Conservation (phyloP, 441 rosid species). For the Rhodomyrtus psidioides region DNA sequence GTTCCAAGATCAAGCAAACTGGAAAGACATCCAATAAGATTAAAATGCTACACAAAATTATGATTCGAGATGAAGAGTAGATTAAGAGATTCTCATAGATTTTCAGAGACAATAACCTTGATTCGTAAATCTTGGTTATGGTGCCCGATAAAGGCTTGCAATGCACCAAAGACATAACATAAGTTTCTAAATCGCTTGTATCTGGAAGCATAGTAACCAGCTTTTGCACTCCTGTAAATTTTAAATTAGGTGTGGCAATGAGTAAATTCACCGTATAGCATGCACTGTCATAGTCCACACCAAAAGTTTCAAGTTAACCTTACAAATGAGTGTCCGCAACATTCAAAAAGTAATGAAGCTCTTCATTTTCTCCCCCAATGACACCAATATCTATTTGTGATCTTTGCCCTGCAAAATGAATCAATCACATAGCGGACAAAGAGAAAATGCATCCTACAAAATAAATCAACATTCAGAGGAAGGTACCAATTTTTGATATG, state of each 20-base stretch:
- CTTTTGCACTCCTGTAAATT: conserved; percentile 87
- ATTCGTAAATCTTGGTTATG: conserved; percentile 69
- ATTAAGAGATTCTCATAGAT: not conserved
- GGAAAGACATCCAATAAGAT: not conserved
- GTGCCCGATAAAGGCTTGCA: conserved; percentile 89
- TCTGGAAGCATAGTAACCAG: conserved; percentile 87
- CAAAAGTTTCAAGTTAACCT: conserved; percentile 23
- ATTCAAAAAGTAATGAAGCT: conserved; percentile 69
- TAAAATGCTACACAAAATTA: not conserved
- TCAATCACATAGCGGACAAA: not conserved
- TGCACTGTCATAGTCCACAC: not conserved
- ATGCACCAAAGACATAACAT: conserved; percentile 82
- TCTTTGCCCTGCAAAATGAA: conserved; percentile 51
- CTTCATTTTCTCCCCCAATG: conserved; percentile 40
- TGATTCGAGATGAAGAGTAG: not conserved
- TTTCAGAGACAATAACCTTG: conserved; percentile 34
- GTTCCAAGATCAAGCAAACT: not conserved
- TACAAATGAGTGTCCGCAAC: conserved; percentile 98
- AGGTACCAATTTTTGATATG: not conserved
- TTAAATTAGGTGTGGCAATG: conserved; percentile 7
- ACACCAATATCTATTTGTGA: conserved; percentile 69
- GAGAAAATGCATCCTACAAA: not conserved
- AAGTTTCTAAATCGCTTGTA: conserved; percentile 80
- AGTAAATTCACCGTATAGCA: conserved; percentile 6
- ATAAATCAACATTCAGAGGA: not conserved